Evolutionary conservation across 768 basidiomycete genomes (phyloP).

Genomic region (Naganishia friedmannii): DNA sequence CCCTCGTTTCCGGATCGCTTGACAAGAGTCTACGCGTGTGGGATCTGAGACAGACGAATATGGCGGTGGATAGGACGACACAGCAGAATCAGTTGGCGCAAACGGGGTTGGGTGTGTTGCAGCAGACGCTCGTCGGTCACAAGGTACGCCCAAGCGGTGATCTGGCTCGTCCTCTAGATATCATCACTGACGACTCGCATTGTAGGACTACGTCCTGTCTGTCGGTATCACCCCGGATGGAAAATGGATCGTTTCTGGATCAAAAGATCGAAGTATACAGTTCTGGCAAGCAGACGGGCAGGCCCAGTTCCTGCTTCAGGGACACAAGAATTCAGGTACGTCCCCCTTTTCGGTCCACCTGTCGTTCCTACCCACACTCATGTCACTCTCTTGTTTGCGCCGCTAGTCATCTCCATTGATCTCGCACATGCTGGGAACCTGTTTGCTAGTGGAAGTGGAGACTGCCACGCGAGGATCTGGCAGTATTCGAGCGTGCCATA

Average conservation of each 20-base stretch:
- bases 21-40: constrained; percentile 85
- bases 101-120: constrained; percentile 59
- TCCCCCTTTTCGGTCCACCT: constrained; percentile 19
- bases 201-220: constrained; percentile 68
- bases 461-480: constrained; percentile 71
- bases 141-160: constrained; percentile 58
- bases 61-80: constrained; percentile 37
- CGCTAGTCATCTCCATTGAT: constrained; percentile 68
- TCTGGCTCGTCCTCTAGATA: neutral
- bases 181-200: neutral
- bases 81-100: constrained; percentile 43
- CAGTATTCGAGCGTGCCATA: constrained; percentile 38
- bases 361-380: neutral
- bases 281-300: constrained; percentile 74
- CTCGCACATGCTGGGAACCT: constrained; percentile 63
- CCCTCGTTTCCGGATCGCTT: constrained; percentile 82
- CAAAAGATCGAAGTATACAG: constrained; percentile 86
- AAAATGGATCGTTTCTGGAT: constrained; percentile 90
- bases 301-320: constrained; percentile 90
- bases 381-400: neutral
- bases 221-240: constrained; percentile 85
- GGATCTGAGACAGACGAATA: constrained; percentile 61
- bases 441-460: constrained; percentile 69
- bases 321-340: constrained; percentile 67
- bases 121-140: constrained; percentile 84